Percentiles rank a stretch among this genome's conserved stretches.
phyloP scores from a whole-genome alignment of 2,329 filamentous ascomycete genomes.

The Elsinoe arachidis region DNA sequence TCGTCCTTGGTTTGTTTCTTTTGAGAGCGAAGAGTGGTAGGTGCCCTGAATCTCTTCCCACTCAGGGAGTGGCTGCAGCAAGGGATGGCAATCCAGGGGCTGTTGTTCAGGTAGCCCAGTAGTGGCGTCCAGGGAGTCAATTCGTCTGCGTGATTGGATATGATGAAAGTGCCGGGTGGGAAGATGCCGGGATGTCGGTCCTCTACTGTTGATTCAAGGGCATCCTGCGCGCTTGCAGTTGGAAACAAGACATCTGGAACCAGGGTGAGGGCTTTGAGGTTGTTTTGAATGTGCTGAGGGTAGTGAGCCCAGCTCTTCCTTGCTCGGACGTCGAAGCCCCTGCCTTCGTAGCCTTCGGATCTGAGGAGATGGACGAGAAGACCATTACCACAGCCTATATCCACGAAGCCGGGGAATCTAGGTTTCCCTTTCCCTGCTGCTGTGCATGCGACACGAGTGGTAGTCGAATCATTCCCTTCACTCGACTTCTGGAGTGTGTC shows the following conservation, averaged over 20 bases:
- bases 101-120: slow-evolving; percentile 64
- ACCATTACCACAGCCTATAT: slow-evolving; percentile 93
- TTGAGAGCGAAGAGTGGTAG: slow-evolving; percentile 15
- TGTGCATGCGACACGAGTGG: too few relatives aligned
- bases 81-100: slow-evolving; percentile 85
- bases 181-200: slow-evolving; percentile 50
- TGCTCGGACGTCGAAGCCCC: slow-evolving; percentile 82
- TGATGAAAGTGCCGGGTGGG: slow-evolving; percentile 68
- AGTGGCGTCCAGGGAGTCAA: slow-evolving; percentile 93
- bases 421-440: slow-evolving; percentile 16
- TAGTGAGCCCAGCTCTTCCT: slow-evolving; percentile 81
- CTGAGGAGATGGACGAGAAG: slow-evolving; percentile 76
- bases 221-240: neutral
- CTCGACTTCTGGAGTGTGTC: too few relatives aligned
- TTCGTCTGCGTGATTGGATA: slow-evolving; percentile 96
- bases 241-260: slow-evolving; percentile 44
- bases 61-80: slow-evolving; percentile 87
- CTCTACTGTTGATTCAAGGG: slow-evolving; percentile 12
- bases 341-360: slow-evolving; percentile 72
- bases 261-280: slow-evolving; percentile 52
- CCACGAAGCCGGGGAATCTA: slow-evolving; percentile 78
- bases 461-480: too few relatives aligned
- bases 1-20: neutral
- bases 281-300: slow-evolving; percentile 38
- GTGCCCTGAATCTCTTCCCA: slow-evolving; percentile 63